Evolutionary conservation across 306 rosid species (phyloP).

Genomic region (Gleditsia sinensis): DNA sequence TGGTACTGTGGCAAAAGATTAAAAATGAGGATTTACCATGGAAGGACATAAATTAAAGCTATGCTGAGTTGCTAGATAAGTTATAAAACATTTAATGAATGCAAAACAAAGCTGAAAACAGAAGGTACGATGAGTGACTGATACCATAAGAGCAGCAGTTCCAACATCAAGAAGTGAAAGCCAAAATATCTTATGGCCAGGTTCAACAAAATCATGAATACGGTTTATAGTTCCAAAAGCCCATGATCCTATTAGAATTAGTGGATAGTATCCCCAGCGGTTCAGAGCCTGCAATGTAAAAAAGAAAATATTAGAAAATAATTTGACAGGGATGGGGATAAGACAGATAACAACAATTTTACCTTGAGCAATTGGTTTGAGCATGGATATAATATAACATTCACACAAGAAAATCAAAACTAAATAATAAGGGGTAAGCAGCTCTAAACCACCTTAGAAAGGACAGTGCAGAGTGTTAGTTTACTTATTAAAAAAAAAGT

Average conservation of each 20-base stretch:
- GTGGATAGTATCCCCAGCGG: slow-evolving; percentile 95
- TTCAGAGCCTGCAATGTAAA: slow-evolving; percentile 69
- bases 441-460: not conserved
- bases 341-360: slow-evolving; percentile 3
- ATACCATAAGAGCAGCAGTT: slow-evolving; percentile 90
- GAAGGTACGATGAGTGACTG: slow-evolving; percentile 12
- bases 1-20: slow-evolving; percentile 7
- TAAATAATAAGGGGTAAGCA: not conserved
- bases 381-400: not conserved
- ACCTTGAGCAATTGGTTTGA: not conserved
- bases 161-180: slow-evolving; percentile 91
- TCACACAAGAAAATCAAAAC: not conserved
- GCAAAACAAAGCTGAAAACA: slow-evolving; percentile 24
- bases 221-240: slow-evolving; percentile 91
- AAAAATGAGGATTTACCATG: not conserved
- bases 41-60: not conserved
- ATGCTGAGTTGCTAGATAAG: not conserved
- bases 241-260: slow-evolving; percentile 92
- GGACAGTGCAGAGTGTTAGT: not conserved
- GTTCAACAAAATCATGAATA: slow-evolving; percentile 88
- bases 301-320: slow-evolving; percentile 15
- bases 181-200: slow-evolving; percentile 85
- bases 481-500: not conserved
- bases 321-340: slow-evolving; percentile 21
- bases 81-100: slow-evolving; percentile 10